Base-by-base conservation (phyloP, 2,329 filamentous ascomycete species). In the Ascochyta clinopodiicola region DNA sequence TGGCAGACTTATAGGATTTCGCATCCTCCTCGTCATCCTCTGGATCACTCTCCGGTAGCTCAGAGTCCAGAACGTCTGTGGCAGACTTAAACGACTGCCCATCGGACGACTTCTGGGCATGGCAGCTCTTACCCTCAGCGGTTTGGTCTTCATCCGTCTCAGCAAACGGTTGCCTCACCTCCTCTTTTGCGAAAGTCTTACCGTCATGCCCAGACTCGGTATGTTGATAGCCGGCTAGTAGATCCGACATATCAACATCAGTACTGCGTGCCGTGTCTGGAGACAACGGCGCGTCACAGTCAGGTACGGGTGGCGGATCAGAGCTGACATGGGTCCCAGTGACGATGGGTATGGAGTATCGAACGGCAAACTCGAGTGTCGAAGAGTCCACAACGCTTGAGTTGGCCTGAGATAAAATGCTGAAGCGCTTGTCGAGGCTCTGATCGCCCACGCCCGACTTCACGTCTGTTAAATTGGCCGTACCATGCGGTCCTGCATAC, bases 31-130 rank as follows among this genome's bases (percentile, higher is more conserved):
- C 52, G 7, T 47, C 52, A 2, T 37, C 24, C 22, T 56, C 53
- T 6, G 32, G 34, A 3, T 29, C 22, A 15, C 10, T 22, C 7
- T 59, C 44, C 2, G 45, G 39, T 10, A 50, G 39, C 25, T 46
- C 46, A 31, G 50, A 39, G n/a, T 69, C 60, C 7, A 61, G 51
- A 13, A 62, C 39, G 47, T 67, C 61, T 6, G 66, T 68, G 34
- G 67, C 72, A 25, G 71, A 70, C 47, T 73, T 73, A 62, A 71
- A 75, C 6, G 72, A 74, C 45, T 71, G 66, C 32, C 67, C 66
- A 43, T 72, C 69, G 6, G 67, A 74, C 10, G 67, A 67, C 49
- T 68, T 69, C 24, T 66, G 61, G n/a, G 56, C 51, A 57, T 73
- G 68, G 24, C 57, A 61, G 53, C 59, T 66, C 17, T 44, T 62